A percentile compares a stretch with the other conserved stretches of the same genome.
Conservation (phyloP, 2,329 filamentous ascomycete genomes). For the Pleurostoma richardsiae region DNA sequence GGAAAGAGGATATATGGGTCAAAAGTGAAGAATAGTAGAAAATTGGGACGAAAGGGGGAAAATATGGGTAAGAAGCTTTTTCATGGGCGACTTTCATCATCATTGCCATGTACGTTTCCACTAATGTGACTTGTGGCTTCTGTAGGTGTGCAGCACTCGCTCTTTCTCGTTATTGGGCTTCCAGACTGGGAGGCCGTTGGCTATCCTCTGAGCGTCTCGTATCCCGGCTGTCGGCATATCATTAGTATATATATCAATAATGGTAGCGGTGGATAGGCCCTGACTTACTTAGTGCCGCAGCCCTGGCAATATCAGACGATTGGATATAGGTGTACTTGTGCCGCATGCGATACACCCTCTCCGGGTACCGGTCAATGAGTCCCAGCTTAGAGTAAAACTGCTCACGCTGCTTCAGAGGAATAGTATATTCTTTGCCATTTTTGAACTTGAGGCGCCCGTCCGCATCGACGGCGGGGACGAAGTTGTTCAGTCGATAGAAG, state of each 20-base stretch:
- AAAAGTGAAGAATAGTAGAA: too few relatives aligned
- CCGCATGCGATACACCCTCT: neutral
- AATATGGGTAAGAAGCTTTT: too few relatives aligned
- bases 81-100: too few relatives aligned
- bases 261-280: neutral
- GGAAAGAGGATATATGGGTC: too few relatives aligned
- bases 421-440: neutral
- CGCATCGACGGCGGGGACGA: slow-evolving; percentile 9
- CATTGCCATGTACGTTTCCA: neutral
- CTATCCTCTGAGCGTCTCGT: neutral
- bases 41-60: too few relatives aligned
- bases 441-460: slow-evolving; percentile 4
- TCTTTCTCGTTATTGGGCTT: neutral
- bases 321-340: neutral
- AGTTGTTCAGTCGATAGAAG: slow-evolving; percentile 10
- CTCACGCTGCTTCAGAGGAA: neutral
- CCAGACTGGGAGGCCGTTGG: neutral
- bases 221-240: neutral
- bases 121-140: neutral
- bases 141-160: neutral
- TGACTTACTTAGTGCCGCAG: neutral
- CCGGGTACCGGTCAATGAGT: neutral
- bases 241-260: too few relatives aligned
- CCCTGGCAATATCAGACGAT: neutral
- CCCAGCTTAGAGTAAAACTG: neutral